A percentile compares a stretch with the other conserved stretches of the same genome.
These are phyloP conservation scores for Avena sativa DNA, from an alignment of 176 grass and related monocot species.

Conservation along the genomic window DNA sequence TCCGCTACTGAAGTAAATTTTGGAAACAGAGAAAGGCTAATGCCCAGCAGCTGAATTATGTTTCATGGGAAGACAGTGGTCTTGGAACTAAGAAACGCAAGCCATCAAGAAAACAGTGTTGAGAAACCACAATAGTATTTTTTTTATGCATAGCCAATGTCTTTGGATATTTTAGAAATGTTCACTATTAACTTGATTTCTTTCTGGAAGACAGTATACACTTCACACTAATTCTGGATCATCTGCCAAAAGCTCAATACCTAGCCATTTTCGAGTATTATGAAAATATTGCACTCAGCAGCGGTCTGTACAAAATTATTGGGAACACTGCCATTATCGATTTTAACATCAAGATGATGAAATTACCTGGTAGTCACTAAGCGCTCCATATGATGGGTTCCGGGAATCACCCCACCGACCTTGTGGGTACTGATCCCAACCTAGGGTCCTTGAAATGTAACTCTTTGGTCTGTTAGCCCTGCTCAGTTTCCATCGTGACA, in stretches of 20 bases:
- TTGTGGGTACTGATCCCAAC: constrained; percentile 84
- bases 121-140: not conserved
- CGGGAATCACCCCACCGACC: constrained; percentile 85
- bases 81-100: not conserved
- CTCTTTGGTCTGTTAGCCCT: constrained; percentile 97
- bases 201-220: not conserved
- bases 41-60: constrained; percentile 8
- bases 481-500: constrained; percentile 26
- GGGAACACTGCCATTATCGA: not conserved
- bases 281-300: constrained; percentile 5
- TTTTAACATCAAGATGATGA: not conserved
- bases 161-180: constrained; percentile 2
- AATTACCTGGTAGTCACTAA: constrained; percentile 75
- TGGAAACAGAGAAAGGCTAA: not conserved
- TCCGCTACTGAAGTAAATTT: not conserved
- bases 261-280: not conserved
- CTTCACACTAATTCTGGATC: not conserved
- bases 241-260: not conserved
- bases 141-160: not conserved
- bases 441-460: constrained; percentile 78
- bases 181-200: not conserved
- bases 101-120: not conserved
- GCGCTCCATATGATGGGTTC: constrained; percentile 78
- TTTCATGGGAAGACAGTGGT: not conserved
- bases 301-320: not conserved